Conservation (phyloP, 176 grass and related monocot genomes). For the Zoysia japonica region DNA sequence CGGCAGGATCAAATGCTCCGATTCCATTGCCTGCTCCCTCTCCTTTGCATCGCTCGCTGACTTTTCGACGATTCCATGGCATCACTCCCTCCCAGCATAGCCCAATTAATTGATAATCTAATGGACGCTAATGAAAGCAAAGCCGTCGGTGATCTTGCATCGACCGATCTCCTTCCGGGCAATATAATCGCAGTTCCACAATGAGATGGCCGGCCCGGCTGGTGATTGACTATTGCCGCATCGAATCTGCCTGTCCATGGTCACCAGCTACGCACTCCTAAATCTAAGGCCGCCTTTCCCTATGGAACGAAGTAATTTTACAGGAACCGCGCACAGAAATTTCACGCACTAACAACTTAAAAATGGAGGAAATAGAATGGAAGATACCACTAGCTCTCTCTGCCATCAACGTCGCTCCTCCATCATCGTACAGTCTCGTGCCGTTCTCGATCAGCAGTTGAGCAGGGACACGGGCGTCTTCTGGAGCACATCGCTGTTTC, state of each 20-base stretch:
- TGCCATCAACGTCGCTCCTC: not conserved
- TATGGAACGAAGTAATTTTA: too few species aligned
- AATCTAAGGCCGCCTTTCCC: too few species aligned
- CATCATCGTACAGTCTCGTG: not conserved
- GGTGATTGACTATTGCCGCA: not conserved
- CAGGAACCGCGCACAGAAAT: too few species aligned
- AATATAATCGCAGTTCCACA: not conserved
- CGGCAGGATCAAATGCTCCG: constrained; percentile 5
- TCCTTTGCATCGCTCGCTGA: constrained; percentile 21
- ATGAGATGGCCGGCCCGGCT: not conserved
- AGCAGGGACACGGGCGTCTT: not conserved
- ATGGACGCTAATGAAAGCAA: not conserved
- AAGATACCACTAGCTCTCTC: not conserved
- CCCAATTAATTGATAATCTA: not conserved
- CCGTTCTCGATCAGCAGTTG: not conserved
- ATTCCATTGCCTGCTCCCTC: not conserved
- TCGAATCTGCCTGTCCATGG: constrained; percentile 17
- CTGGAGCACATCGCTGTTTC: not conserved
- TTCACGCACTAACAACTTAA: too few species aligned
- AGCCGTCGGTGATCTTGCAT: not conserved
- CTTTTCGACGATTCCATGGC: constrained; percentile 24
- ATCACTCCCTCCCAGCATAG: not conserved
- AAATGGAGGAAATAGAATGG: too few species aligned
- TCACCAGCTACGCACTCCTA: too few species aligned
- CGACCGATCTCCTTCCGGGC: not conserved